Evolutionary conservation across 2,329 filamentous ascomycete genomes (phyloP).

Genomic region (Pestalotiopsis sp.): DNA sequence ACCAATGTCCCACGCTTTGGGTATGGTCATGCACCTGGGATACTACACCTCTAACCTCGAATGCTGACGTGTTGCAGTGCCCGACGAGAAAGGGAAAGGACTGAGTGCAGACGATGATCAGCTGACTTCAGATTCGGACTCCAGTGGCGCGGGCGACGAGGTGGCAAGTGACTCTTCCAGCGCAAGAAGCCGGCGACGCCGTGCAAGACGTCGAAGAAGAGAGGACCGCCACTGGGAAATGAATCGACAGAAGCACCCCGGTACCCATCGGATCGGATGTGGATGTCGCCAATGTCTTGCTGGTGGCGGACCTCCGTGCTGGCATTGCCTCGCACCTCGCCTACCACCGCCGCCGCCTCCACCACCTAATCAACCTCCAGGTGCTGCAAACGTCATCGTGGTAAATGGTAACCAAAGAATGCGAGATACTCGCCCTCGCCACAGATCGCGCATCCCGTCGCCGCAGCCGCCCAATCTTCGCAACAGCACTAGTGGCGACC

Average conservation of each 20-base stretch:
- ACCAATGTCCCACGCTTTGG: constrained; percentile 42
- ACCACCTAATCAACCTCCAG: background rate
- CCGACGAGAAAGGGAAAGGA: constrained; percentile 46
- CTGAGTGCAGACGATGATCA: constrained; percentile 34
- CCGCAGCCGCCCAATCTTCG: background rate
- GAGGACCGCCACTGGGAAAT: constrained; percentile 40
- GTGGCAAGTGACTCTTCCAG: constrained; percentile 38
- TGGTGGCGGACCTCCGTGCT: constrained; percentile 39
- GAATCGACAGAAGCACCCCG: constrained; percentile 45
- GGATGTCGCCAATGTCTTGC: constrained; percentile 43
- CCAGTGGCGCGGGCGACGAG: constrained; percentile 24
- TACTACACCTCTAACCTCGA: background rate
- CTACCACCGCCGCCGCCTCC: constrained; percentile 29
- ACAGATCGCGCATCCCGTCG: background rate
- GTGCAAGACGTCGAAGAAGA: constrained; percentile 36
- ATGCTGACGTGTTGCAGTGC: background rate
- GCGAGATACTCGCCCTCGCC: background rate
- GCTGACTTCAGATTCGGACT: constrained; percentile 33
- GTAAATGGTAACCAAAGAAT: background rate
- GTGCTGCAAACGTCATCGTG: constrained; percentile 16
- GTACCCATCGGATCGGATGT: constrained; percentile 47
- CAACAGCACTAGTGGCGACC: constrained; percentile 24
- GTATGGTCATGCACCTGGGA: constrained; percentile 24
- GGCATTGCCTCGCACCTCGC: constrained; percentile 42
- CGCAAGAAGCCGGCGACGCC: constrained; percentile 33